Evolutionary conservation across 2,329 filamentous ascomycete genomes (phyloP), one percentile per base, ranked within the genome.

Genomic region (Lecanicillium sp.): DNA sequence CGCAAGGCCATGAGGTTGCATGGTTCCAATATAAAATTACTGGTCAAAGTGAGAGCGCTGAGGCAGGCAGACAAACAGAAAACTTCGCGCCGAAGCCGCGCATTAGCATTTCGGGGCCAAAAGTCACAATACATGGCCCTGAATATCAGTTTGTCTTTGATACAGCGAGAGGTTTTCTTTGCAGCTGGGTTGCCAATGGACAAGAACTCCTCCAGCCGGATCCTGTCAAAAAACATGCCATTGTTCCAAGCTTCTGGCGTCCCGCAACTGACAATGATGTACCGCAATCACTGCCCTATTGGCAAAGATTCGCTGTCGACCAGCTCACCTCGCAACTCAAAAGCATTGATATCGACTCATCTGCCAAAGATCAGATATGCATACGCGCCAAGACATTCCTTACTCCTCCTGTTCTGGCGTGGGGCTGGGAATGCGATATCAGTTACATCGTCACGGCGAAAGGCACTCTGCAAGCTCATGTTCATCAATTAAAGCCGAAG

Each of bases 211-310:
- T 72, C 10, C 57, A 49, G 7, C 36, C 49, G 1, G 56, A 63
- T 34, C 57, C 66, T 1, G 52, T 44, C 27, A 59, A 57, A 3
- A 48, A 55, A 7, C 55, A 58, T 4, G 66, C 62, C 17, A 54
- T 69, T 13, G 49, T 56, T 8, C 65, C 73, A 2, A 62, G 65
- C 5, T 75, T 84, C 57, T 83, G 77, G 69, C 74, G 79, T 4
- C 74, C 79, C 0, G 69, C 71, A 12, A 84, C 79, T 0, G 76
- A 84, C 55, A 84, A 84, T 48, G 80, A 84, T 49, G 60, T 63
- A 0, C 66, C 72, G 0, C 51, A 58, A 13, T 71, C 74, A 10
- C 64, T 72, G 4, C 68, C 66, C 5, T 74, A 81, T 46, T 84
- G 79, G 79, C 59, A 67, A 32, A 61, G 66, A 14, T 69, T 68